Evolutionary conservation across 768 basidiomycete species (phyloP), one percentile per base, ranked within the genome.

Genomic region (Boletales sp.): DNA sequence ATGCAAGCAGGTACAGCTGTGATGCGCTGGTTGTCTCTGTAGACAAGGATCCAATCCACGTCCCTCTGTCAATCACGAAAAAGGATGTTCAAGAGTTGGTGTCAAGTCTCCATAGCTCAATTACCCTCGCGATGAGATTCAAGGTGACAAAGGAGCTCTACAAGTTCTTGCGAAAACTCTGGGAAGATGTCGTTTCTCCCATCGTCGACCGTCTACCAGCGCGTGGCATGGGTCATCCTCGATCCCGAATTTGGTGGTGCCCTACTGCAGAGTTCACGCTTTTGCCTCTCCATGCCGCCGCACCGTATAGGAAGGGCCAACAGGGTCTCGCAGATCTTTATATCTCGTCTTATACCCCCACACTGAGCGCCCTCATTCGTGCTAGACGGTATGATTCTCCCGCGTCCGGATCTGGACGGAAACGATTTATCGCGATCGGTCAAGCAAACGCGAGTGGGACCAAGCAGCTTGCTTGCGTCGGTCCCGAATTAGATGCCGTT

Each of bases 11-110:
- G 19, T 48, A 39, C 13, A 48, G 66, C 32, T 73, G 65, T 24
- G 68, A 73, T 49, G 71, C 69, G 0, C 43, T 73, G 27, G 61
- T 70, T 11, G 50, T 71, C 19, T 8, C 44, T 6, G 19, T 24
- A 19, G 19, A 40, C 5, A 36, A 31, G 17, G 31, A 44, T 7
- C 55, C 55, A 48, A 14, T 46, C 37, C 31, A 32, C 12, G 12
- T 43, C 51, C 24, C 58, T 18, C 32, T 46, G n/a, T 29, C 14
- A 15, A 15, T 54, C 10, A 46, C 38, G 14, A 40, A 34, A 17
- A 14, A 19, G 6, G 27, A 32, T 15, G 36, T 47, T 31, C 51
- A 51, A 18, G 35, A 14, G 15, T 12, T 47, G 19, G 17, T 32
- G 15, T 32, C 32, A 47, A 30, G 54, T 44, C 13, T 32, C 31